Percentiles rank a stretch among this genome's conserved stretches.
phyloP scores from a whole-genome alignment of 345 rosid species.

The Orychophragmus violaceus region DNA sequence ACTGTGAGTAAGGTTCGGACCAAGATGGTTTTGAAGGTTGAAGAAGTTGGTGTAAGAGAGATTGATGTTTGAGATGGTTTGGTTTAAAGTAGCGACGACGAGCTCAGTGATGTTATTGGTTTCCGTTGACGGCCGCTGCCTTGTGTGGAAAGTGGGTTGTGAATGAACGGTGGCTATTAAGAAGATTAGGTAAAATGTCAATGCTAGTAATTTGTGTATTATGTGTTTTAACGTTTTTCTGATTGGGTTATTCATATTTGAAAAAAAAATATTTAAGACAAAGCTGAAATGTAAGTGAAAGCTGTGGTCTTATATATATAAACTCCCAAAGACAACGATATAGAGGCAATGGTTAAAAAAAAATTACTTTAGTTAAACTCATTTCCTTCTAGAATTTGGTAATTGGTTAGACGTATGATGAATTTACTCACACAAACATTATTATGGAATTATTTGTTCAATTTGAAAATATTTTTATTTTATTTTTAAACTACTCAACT shows the following conservation, averaged over 20 bases:
- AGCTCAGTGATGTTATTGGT: constrained; percentile 37
- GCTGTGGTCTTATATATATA: background rate
- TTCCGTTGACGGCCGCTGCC: background rate
- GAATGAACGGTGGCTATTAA: constrained; percentile 4
- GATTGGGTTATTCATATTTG: background rate
- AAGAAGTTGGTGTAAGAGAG: constrained; percentile 45
- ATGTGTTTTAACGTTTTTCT: background rate
- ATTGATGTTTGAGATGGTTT: constrained; percentile 40
- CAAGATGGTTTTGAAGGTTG: constrained; percentile 14
- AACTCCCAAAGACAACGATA: background rate
- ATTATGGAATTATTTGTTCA: background rate
- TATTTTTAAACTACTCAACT: background rate
- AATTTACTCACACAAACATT: background rate
- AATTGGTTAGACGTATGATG: background rate
- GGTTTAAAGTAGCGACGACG: constrained; percentile 45
- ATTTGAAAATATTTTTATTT: background rate
- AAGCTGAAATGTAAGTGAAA: background rate
- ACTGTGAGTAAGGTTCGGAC: constrained; percentile 18
- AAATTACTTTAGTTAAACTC: background rate
- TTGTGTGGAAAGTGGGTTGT: background rate
- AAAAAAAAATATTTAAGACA: background rate
- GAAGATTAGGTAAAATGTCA: background rate
- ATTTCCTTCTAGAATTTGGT: background rate
- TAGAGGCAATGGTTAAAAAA: background rate
- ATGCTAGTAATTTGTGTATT: background rate